Base-by-base conservation (phyloP, 306 rosid genomes). In the Prunus fruticosa region DNA sequence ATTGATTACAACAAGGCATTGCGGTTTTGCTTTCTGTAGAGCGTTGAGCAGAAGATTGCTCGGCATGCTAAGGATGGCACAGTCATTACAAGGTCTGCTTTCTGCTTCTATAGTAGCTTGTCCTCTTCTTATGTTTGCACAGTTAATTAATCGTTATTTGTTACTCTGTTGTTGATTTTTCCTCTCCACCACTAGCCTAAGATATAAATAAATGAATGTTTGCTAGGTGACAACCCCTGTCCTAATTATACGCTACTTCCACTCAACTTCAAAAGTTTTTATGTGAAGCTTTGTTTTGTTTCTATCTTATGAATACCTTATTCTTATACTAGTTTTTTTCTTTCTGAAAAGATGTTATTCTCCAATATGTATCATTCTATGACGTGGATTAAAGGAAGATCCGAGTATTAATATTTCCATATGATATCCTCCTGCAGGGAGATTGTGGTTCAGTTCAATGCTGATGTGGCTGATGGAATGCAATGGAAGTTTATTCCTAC, bases 401-500 rank as follows among this genome's bases (percentile, higher is more conserved):
- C 46, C 49, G 3, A 20, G 6, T 7, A 30, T 34, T 76, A 67
- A 74, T 23, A 56, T 52, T 45, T 53, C 51, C 62, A 83, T 58
- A 72, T 74, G 43, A 65, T 8, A 47, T 73, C 12, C 72, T 52
- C 82, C 49, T 65, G 34, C 81, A 93, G 99, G 91, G 97, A 95
- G 86, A 92, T 95, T 75, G 97, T 84, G 82, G 99, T 95, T 79
- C 99, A 92, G 83, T 95, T 92, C 90, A 95, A 95, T 83, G 97
- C 96, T 81, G 97, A 95, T 71, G 91, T 92, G 79, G 93, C 97
- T 20, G 93, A 95, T 78, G 97, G 97, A 62, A 95, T 92, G 97
- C 97, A 64, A 52, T 92, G 99, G 99, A 90, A 87, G 88, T 95
- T 95, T 83, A 76, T 87, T 81, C 97, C 99, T 68, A 89, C 97